Percentiles rank a stretch among this genome's conserved stretches.
Conservation (phyloP, 1,284 basidiomycete species). For the Pascua guehoae region DNA sequence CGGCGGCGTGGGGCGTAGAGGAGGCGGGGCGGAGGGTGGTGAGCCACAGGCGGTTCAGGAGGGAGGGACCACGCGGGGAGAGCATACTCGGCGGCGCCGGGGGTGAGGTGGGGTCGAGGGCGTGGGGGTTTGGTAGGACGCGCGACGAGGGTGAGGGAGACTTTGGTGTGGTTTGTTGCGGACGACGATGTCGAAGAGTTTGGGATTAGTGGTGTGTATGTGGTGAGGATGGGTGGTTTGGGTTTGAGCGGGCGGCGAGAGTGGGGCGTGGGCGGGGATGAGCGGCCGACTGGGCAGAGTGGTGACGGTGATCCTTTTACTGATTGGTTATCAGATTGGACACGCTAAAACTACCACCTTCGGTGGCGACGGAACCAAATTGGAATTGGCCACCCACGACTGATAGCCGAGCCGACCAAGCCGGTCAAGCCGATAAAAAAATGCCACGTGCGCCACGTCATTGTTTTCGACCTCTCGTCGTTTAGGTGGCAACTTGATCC, state of each 20-base stretch:
- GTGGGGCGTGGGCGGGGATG: no score
- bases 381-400: no score
- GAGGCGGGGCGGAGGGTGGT: conserved; percentile 16
- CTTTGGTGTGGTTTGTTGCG: no score
- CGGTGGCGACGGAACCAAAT: no score
- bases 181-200: no score
- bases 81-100: conserved; percentile 9
- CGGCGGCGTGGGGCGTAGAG: neutral
- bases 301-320: conserved; percentile 4
- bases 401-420: no score
- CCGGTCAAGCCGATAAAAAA: neutral
- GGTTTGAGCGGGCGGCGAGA: neutral
- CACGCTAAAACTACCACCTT: neutral
- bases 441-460: conserved; percentile 1
- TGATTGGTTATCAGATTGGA: neutral
- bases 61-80: conserved; percentile 20
- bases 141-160: no score
- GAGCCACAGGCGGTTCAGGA: conserved; percentile 24
- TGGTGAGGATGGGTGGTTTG: no score
- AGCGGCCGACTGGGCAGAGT: neutral
- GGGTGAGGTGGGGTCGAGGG: neutral
- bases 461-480: neutral
- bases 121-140: no score
- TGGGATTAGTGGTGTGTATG: no score
- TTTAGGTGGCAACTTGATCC: conserved; percentile 6